Conservation (phyloP, 2,329 filamentous ascomycete species). For the Penicillium sp. region DNA sequence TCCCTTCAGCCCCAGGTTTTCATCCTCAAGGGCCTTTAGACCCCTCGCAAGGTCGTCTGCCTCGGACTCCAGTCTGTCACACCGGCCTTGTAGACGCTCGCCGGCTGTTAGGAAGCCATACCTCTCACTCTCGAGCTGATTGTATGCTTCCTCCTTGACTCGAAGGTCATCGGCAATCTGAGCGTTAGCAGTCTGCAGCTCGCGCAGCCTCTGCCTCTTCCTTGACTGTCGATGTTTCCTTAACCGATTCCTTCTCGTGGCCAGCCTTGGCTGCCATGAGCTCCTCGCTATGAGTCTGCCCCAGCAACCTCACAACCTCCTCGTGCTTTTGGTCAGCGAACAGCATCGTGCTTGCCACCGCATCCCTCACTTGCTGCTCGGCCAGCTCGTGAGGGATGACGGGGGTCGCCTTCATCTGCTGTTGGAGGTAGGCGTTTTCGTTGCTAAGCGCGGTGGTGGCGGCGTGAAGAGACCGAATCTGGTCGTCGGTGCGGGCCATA, state of each 20-base stretch:
- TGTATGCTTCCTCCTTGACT: too few species aligned
- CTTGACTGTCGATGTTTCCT: neutral
- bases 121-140: too few species aligned
- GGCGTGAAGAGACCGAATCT: neutral
- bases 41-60: too few species aligned
- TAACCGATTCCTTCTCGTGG: neutral
- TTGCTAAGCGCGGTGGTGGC: neutral
- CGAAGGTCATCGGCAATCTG: too few species aligned
- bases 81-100: too few species aligned
- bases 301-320: neutral
- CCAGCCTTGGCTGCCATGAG: neutral
- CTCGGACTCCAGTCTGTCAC: too few species aligned
- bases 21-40: too few species aligned
- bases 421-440: neutral
- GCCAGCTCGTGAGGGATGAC: neutral
- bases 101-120: too few species aligned
- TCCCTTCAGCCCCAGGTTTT: too few species aligned
- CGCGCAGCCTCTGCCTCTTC: neutral
- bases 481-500: too few species aligned
- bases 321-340: neutral
- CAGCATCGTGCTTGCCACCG: neutral
- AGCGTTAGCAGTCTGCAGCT: too few species aligned
- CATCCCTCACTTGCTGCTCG: neutral
- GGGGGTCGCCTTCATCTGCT: neutral
- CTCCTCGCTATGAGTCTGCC: neutral